Base-by-base conservation (phyloP, 2,329 filamentous ascomycete species). In the Alternaria ventricosa region DNA sequence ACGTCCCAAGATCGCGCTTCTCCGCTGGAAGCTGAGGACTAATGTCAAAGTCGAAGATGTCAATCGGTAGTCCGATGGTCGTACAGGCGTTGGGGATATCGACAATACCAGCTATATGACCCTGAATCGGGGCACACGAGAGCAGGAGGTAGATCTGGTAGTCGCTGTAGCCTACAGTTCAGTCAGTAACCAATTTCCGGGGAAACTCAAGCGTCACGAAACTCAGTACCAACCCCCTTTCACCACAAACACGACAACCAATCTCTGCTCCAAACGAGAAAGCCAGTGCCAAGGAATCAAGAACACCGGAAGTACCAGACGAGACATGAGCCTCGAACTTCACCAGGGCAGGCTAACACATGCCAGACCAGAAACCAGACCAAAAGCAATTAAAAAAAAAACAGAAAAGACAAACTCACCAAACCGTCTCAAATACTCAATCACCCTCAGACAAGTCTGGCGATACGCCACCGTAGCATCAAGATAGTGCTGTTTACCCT, bases 11-110 rank as follows among this genome's bases (percentile, higher is more conserved):
- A 75, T 94, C 89, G 61, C 84, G 79, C 82, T 88, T 88, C 75
- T 87, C 83, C 3, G 86, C 87, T 7, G 85, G 84, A 6, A 84
- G 84, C 60, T 86, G 85, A 0, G 93, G 92, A 50, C 89, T 87
- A 70, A 97, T 95, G 77, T 97, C 94, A 80, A 97, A 97, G 75
- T 96, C 92, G 73, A 97, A 97, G 57, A 97, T 96, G 81, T 97
- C 94, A 85, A 97, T 93, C 1, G 94, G 94, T 57, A 97, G 77
- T 0, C 93, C 94, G 63, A 97, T 83, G 0, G 94, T 97, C 5
- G 94, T 97, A 76, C 94, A 97, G 0, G 92, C 92, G 76, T 97
- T 97, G 0, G 94, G 94, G 53, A 97, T 82, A 79, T 97, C 93
- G 9, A 97, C 94, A 60, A 97, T 91, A 0, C 94, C 94, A 1